Percentiles rank a stretch among this genome's conserved stretches.
These are phyloP conservation scores for Aurifilum marmelostoma DNA, from an alignment of 2,329 filamentous ascomycete genomes.

Conservation along the genomic window DNA sequence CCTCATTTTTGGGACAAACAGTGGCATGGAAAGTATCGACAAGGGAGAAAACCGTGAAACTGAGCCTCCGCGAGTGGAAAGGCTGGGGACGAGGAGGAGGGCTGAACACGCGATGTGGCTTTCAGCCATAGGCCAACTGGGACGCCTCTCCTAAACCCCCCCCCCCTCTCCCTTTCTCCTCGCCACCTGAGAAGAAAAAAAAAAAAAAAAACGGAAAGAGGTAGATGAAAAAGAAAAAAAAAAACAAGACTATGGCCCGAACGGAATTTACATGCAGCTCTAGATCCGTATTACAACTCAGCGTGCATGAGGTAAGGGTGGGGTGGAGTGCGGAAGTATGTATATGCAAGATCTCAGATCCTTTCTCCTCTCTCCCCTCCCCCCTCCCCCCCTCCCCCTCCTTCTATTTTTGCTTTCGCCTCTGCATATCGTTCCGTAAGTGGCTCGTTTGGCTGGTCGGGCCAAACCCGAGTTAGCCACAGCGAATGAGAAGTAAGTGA, in stretches of 20 bases:
- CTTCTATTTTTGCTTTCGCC: not conserved
- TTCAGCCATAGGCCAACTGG: constrained; percentile 24
- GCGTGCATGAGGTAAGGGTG: not conserved
- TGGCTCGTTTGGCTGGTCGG: not conserved
- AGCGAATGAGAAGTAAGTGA: not conserved
- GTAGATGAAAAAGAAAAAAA: too few species aligned
- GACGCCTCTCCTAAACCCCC: constrained; percentile 13
- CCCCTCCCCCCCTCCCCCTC: too few species aligned
- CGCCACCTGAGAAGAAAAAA: constrained; percentile 9
- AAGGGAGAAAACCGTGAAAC: constrained; percentile 4
- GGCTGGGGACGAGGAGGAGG: constrained; percentile 19
- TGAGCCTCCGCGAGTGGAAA: not conserved
- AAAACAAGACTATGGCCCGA: not conserved
- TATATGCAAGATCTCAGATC: constrained; percentile 2
- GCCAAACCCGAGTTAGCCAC: constrained; percentile 15
- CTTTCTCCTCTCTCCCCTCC: not conserved
- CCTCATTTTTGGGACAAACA: not conserved
- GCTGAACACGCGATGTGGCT: constrained; percentile 30
- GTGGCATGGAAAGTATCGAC: not conserved
- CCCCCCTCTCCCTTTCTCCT: not conserved
- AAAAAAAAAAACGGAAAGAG: not conserved
- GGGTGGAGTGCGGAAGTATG: not conserved
- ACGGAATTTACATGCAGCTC: not conserved
- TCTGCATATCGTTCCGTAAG: not conserved
- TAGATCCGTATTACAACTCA: not conserved